These are phyloP conservation scores for Endocalyx cinctus DNA, from an alignment of 2,329 filamentous ascomycete species.

Conservation along the genomic window DNA sequence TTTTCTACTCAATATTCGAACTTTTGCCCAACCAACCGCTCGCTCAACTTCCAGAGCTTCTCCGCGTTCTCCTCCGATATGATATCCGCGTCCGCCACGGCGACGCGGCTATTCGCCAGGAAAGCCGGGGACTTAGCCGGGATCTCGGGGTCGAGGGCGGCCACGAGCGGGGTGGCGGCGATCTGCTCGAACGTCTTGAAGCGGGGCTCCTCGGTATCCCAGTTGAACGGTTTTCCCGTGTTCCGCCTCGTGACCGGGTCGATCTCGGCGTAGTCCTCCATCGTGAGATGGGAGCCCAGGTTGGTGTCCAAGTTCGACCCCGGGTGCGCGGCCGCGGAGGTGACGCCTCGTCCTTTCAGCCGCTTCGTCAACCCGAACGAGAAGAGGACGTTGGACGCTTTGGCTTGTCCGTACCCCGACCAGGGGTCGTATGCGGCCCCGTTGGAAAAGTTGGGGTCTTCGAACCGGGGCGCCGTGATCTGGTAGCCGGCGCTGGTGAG, in stretches of 20 bases:
- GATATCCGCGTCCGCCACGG: no score
- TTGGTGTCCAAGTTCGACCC: conserved; percentile 3
- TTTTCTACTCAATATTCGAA: conserved; percentile 18
- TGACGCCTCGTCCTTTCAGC: conserved; percentile 23
- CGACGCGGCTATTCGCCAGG: conserved; percentile 36
- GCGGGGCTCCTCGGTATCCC: conserved; percentile 14
- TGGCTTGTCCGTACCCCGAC: conserved; percentile 42
- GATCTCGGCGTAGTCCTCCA: conserved; percentile 18
- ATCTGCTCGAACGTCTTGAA: conserved; percentile 35
- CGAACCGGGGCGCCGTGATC: conserved; percentile 34
- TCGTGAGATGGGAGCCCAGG: conserved; percentile 4
- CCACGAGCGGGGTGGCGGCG: conserved; percentile 35
- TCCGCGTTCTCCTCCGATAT: conserved; percentile 29
- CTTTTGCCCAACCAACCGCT: conserved; percentile 34
- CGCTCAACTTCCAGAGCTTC: conserved; percentile 41
- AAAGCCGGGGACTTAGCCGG: conserved; percentile 29
- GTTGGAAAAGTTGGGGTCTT: conserved; percentile 34
- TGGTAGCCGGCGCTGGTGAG: conserved; percentile 35
- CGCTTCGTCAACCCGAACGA: conserved; percentile 28
- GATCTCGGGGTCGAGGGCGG: conserved; percentile 35
- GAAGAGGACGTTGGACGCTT: conserved; percentile 43
- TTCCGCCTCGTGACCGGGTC: conserved; percentile 19
- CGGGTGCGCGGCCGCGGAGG: conserved; percentile 30
- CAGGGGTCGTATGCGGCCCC: conserved; percentile 35
- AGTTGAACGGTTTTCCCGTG: conserved; percentile 12